Evolutionary conservation across 805 yeast species (phyloP).

Genomic region (Cyberlindnera lachancei): DNA sequence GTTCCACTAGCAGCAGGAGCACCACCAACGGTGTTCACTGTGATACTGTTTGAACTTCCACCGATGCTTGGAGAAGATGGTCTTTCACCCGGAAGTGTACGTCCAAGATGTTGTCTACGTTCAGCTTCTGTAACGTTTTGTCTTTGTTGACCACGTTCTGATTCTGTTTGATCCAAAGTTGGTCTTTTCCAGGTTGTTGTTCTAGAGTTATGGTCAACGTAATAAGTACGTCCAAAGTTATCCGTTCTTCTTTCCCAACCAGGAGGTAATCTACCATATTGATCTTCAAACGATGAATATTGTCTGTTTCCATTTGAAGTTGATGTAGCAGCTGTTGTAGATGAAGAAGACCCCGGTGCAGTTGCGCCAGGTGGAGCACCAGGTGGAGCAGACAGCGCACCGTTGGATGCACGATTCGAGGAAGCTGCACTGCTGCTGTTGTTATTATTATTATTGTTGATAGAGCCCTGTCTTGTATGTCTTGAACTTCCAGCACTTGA

Average conservation of each 20-base stretch:
- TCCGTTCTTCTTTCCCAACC: conserved; percentile 99
- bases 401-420: conserved; percentile 9
- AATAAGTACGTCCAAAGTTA: conserved; percentile 93
- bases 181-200: conserved; percentile 99
- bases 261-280: conserved; percentile 90
- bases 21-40: conserved; percentile 40
- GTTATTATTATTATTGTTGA: conserved; percentile 14
- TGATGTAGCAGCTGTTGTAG: conserved; percentile 6
- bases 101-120: conserved; percentile 81
- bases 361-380: conserved; percentile 16
- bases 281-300: conserved; percentile 93
- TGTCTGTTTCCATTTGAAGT: conserved; percentile 38
- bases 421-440: conserved; percentile 19
- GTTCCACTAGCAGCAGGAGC: conserved; percentile 42
- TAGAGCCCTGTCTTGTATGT: conserved; percentile 4
- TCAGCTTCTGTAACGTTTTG: conserved; percentile 75
- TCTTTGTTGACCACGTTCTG: conserved; percentile 51
- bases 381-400: conserved; percentile 10
- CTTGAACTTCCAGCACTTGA: conserved; percentile 9
- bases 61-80: conserved; percentile 23
- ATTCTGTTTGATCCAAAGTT: conserved; percentile 69
- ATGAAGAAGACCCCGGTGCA: conserved; percentile 20
- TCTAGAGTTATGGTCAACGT: conserved; percentile 95
- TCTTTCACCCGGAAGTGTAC: conserved; percentile 74
- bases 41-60: conserved; percentile 27